Conservation (phyloP, 106 monocot species). For the Dioscorea alata region DNA sequence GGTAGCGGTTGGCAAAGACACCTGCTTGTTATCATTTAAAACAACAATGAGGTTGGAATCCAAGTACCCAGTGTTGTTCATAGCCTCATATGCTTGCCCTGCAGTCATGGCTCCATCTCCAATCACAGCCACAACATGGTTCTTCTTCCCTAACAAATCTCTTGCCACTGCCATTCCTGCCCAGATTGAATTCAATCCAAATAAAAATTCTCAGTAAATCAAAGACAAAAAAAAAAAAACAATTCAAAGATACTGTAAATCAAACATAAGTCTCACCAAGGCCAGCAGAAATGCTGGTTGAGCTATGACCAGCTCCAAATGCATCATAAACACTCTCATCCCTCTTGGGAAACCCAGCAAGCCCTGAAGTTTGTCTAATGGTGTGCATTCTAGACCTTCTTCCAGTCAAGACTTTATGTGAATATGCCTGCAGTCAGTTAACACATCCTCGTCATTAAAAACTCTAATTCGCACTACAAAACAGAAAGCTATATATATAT, state of each 20-base stretch:
- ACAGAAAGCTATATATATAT: neutral
- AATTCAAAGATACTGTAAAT: neutral
- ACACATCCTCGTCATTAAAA: neutral
- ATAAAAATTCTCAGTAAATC: neutral
- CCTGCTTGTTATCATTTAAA: constrained; percentile 83
- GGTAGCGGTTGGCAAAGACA: constrained; percentile 80
- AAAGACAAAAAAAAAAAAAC: neutral
- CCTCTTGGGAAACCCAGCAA: constrained; percentile 80
- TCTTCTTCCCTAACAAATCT: constrained; percentile 69
- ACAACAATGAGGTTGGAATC: constrained; percentile 81
- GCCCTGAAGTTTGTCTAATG: constrained; percentile 72
- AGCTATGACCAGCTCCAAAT: constrained; percentile 87
- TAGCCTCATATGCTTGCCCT: constrained; percentile 91
- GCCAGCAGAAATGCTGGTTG: constrained; percentile 89
- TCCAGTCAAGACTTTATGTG: constrained; percentile 89
- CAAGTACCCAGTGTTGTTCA: constrained; percentile 81
- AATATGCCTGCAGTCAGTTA: constrained; percentile 48
- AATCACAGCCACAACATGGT: constrained; percentile 81
- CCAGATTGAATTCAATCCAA: neutral
- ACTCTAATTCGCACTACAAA: neutral
- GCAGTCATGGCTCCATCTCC: constrained; percentile 95
- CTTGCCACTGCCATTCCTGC: constrained; percentile 87
- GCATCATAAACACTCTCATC: constrained; percentile 85
- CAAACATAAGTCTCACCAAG: constrained; percentile 33
- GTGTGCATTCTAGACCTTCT: constrained; percentile 76